phyloP scores from a whole-genome alignment of 805 yeast species.

The Candida ipomoeae region DNA sequence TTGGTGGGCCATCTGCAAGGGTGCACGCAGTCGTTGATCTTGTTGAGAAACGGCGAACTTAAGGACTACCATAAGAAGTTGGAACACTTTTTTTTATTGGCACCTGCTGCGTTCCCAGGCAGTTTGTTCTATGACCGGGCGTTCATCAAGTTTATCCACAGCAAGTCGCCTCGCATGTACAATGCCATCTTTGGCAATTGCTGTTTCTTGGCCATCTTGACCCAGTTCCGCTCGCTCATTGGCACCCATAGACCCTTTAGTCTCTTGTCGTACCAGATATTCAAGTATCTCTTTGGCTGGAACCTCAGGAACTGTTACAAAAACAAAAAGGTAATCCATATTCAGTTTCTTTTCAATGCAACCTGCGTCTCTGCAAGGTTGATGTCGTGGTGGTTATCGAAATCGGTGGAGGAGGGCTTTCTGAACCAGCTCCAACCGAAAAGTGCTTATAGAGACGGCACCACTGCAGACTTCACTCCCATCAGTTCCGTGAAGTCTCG shows the following conservation, averaged over 20 bases:
- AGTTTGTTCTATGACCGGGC: slow-evolving; percentile 56
- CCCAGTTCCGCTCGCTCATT: slow-evolving; percentile 46
- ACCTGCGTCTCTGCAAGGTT: slow-evolving; percentile 72
- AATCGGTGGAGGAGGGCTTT: slow-evolving; percentile 37
- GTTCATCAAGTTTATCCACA: slow-evolving; percentile 62
- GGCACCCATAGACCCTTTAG: slow-evolving; percentile 49
- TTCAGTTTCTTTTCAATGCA: slow-evolving; percentile 84
- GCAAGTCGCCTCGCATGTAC: slow-evolving; percentile 40
- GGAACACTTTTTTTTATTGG: slow-evolving; percentile 67
- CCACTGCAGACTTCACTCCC: slow-evolving; percentile 24
- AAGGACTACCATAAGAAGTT: slow-evolving; percentile 46
- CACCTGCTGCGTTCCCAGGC: slow-evolving; percentile 94
- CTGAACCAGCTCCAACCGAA: slow-evolving; percentile 34
- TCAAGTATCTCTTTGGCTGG: slow-evolving; percentile 87
- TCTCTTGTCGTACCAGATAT: slow-evolving; percentile 69
- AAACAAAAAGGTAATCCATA: slow-evolving; percentile 59
- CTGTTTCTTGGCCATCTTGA: slow-evolving; percentile 76
- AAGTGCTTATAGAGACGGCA: slow-evolving; percentile 27
- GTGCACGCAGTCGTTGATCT: slow-evolving; percentile 76
- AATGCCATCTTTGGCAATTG: slow-evolving; percentile 66
- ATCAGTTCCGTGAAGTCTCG: slow-evolving; percentile 13
- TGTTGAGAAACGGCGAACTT: slow-evolving; percentile 46
- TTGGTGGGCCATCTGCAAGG: slow-evolving; percentile 91
- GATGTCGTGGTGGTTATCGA: slow-evolving; percentile 88
- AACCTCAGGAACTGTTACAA: slow-evolving; percentile 61